These are phyloP conservation scores for Aspergillus nanangensis DNA, from an alignment of 495 filamentous ascomycete species.

Conservation along the genomic window DNA sequence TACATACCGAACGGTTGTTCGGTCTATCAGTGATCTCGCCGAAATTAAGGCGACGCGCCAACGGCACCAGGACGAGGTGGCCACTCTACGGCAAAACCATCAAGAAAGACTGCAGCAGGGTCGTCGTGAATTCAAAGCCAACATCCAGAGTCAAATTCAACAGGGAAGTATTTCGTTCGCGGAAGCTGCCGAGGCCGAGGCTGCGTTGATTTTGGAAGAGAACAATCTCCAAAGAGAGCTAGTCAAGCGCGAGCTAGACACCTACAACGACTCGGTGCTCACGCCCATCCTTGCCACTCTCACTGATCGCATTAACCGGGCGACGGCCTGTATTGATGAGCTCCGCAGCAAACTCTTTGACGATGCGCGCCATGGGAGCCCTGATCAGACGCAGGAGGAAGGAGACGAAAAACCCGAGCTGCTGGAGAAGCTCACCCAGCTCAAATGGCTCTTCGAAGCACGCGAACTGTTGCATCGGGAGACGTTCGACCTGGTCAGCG, in stretches of 20 bases:
- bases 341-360: conserved; percentile 67
- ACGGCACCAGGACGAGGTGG: conserved; percentile 43
- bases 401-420: conserved; percentile 94
- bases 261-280: conserved; percentile 70
- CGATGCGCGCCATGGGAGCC: conserved; percentile 65
- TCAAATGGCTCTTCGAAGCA: conserved; percentile 97
- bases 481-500: conserved; percentile 75
- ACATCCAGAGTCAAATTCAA: conserved; percentile 70
- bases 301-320: conserved; percentile 54
- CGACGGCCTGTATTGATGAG: conserved; percentile 64
- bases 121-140: conserved; percentile 48
- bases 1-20: conserved; percentile 67
- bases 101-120: conserved; percentile 39
- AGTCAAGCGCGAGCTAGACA: conserved; percentile 68
- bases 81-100: conserved; percentile 32
- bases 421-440: conserved; percentile 84
- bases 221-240: conserved; percentile 55
- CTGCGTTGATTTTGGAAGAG: conserved; percentile 59
- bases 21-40: conserved; percentile 68
- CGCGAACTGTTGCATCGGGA: conserved; percentile 81
- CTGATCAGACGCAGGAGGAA: conserved; percentile 84
- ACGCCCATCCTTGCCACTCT: conserved; percentile 73
- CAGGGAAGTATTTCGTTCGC: conserved; percentile 72
- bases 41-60: conserved; percentile 67
- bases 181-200: conserved; percentile 74